These are phyloP conservation scores for Cyclocybe aegerita DNA, from an alignment of 768 basidiomycete species.

Conservation along the genomic window DNA sequence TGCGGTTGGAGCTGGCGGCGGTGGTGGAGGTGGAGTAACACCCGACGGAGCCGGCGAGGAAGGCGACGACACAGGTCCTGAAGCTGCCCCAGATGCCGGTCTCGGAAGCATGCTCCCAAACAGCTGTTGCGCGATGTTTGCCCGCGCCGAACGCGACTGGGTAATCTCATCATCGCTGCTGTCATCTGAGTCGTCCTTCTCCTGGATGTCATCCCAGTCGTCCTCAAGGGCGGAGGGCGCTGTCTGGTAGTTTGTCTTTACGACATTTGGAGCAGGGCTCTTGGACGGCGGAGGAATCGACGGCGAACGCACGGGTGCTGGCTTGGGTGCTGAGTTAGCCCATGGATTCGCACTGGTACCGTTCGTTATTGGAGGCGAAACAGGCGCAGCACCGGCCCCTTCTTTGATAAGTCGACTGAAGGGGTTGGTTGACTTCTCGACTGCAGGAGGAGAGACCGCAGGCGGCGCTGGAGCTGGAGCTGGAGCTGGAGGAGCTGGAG, in stretches of 20 bases:
- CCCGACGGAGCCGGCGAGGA: slow-evolving; percentile 38
- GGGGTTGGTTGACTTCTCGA: slow-evolving; percentile 70
- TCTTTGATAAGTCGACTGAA: slow-evolving; percentile 68
- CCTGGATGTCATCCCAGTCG: slow-evolving; percentile 85
- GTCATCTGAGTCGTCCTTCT: slow-evolving; percentile 68
- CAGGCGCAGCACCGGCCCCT: slow-evolving; percentile 33
- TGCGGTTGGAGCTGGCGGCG: slow-evolving; percentile 30
- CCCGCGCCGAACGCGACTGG: slow-evolving; percentile 60
- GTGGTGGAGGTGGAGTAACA: slow-evolving; percentile 19
- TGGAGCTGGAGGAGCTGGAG: slow-evolving; percentile 32
- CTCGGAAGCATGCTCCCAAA: slow-evolving; percentile 75
- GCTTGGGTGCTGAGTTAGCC: slow-evolving; percentile 33
- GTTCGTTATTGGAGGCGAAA: slow-evolving; percentile 30
- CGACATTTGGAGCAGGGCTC: slow-evolving; percentile 52
- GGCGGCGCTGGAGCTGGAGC: slow-evolving; percentile 35
- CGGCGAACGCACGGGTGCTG: slow-evolving; percentile 33
- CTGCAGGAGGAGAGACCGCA: slow-evolving; percentile 24
- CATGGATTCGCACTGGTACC: slow-evolving; percentile 69
- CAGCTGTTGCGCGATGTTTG: slow-evolving; percentile 73
- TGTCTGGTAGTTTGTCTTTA: slow-evolving; percentile 60
- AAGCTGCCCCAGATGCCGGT: slow-evolving; percentile 54
- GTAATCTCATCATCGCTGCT: slow-evolving; percentile 80
- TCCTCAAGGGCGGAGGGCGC: slow-evolving; percentile 60
- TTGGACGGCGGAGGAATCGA: slow-evolving; percentile 40
- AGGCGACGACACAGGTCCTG: slow-evolving; percentile 47